Evolutionary conservation across 2,329 filamentous ascomycete genomes (phyloP), one percentile per base, ranked within the genome.

Genomic region (Colletotrichum acutatum): DNA sequence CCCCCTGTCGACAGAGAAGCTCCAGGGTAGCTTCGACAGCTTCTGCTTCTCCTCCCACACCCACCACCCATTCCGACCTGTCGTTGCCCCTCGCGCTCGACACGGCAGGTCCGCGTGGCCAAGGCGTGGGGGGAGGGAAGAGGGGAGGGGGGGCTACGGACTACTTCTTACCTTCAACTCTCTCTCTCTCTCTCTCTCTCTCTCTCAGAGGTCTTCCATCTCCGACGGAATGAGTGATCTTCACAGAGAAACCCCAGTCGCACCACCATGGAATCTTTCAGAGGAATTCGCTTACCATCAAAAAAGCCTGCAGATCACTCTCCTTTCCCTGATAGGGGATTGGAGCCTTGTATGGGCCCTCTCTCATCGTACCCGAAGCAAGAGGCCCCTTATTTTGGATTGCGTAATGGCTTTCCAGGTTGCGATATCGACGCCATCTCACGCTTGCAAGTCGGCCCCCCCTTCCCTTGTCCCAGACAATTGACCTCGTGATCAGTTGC

Each of bases 381-480:
- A 49, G 16, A 49, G 42, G n/a, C 16, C 42, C 37, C 42, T 49
- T 49, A 49, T 49, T 62, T 62, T 61, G 24, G 24, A 24, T 60
- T 66, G 56, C 62, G 56, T 61, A 46, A 71, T 66, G 56, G 32
- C 19, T 19, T 49, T 49, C 19, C 19, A 19, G 42, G 42, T 54
- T 63, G 28, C 46, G 22, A 12, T 54, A 11, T 37, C 12, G n/a
- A 49, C 26, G 58, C n/a, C 11, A 26, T 63, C 46, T 49, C 42
- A 49, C 37, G 60, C 60, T 56, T 42, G 22, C 37, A n/a, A 70
- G 30, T 60, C n/a, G 14, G 26, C 42, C 22, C 26, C 16, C 53
- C 22, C 24, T 19, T 72, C 56, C 66, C 60, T 70, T 70, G 70
- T 70, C 70, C 30, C 54, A 70, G 28, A 56, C n/a, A 22, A 42